Evolutionary conservation across 371 early-diverging fungal species (phyloP).

Genomic region (Mortierella sp.): DNA sequence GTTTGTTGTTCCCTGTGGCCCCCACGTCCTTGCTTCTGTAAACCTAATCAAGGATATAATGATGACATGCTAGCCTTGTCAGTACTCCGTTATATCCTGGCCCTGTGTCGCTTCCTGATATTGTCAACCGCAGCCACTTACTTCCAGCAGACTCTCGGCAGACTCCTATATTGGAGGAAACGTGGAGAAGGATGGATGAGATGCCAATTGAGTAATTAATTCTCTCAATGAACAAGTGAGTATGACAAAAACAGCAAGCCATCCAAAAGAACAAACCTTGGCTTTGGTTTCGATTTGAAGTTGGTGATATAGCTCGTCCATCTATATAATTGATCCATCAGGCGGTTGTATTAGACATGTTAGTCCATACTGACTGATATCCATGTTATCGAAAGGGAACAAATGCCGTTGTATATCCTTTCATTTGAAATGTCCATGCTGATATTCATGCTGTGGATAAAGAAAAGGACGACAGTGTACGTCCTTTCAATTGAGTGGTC

Average conservation of each 20-base stretch:
- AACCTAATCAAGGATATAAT: slow-evolving; percentile 15
- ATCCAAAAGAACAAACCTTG: slow-evolving; percentile 25
- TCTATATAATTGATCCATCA: slow-evolving; percentile 21
- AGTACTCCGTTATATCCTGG: not conserved
- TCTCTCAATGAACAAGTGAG: not conserved
- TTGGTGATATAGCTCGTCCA: slow-evolving; percentile 56
- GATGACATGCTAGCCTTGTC: not conserved
- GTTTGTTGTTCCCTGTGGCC: slow-evolving; percentile 42
- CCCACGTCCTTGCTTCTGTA: slow-evolving; percentile 48
- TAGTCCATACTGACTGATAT: not conserved
- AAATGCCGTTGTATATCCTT: no score
- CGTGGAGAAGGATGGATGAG: no score
- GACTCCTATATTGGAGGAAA: slow-evolving; percentile 27
- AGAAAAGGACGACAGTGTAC: no score
- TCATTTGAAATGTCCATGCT: no score
- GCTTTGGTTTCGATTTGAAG: slow-evolving; percentile 46
- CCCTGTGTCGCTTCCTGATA: not conserved
- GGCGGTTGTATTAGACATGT: not conserved
- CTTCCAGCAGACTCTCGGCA: slow-evolving; percentile 50
- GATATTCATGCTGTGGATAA: no score
- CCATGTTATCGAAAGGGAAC: no score
- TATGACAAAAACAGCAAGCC: not conserved
- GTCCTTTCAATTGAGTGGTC: no score
- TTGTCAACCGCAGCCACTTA: not conserved
- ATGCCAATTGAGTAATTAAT: not conserved